Percentiles rank a stretch among this genome's conserved stretches.
Evolutionary conservation across 2,329 filamentous ascomycete species (phyloP).

Genomic region (Hypomyces perniciosus): DNA sequence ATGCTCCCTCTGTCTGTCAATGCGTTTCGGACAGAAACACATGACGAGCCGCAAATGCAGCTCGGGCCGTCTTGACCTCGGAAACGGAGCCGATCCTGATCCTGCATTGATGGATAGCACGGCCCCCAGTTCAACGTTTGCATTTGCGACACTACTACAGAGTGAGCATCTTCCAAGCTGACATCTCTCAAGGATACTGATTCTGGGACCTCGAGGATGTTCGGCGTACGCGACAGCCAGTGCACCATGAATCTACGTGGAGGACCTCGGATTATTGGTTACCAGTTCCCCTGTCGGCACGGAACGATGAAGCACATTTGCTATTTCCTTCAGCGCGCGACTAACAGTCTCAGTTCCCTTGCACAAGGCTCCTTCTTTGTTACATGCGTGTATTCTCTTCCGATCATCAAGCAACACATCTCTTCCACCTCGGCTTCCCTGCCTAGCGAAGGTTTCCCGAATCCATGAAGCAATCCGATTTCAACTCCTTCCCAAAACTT

Average conservation of each 20-base stretch:
- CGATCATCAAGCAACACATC: not conserved
- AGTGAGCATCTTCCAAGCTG: not conserved
- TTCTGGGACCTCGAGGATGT: too few species aligned
- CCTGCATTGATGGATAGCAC: not conserved
- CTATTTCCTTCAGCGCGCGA: not conserved
- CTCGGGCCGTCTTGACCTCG: not conserved
- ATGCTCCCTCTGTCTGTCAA: conserved; percentile 1
- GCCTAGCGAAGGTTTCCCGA: not conserved
- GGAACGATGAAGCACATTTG: not conserved
- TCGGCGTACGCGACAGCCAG: too few species aligned
- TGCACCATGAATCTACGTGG: too few species aligned
- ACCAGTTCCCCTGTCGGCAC: not conserved
- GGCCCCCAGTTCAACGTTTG: not conserved
- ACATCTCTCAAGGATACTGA: too few species aligned
- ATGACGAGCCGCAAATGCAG: conserved; percentile 8
- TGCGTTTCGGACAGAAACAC: conserved; percentile 1
- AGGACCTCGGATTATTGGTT: too few species aligned
- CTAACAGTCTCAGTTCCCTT: not conserved
- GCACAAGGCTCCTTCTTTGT: not conserved
- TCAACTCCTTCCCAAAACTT: not conserved
- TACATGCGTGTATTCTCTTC: not conserved
- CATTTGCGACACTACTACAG: too few species aligned
- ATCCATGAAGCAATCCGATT: not conserved
- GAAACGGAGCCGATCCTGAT: not conserved
- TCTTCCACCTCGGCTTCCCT: not conserved